Evolutionary conservation across 768 basidiomycete species (phyloP), one percentile per base, ranked within the genome.

Genomic region (Mycena polygramma): DNA sequence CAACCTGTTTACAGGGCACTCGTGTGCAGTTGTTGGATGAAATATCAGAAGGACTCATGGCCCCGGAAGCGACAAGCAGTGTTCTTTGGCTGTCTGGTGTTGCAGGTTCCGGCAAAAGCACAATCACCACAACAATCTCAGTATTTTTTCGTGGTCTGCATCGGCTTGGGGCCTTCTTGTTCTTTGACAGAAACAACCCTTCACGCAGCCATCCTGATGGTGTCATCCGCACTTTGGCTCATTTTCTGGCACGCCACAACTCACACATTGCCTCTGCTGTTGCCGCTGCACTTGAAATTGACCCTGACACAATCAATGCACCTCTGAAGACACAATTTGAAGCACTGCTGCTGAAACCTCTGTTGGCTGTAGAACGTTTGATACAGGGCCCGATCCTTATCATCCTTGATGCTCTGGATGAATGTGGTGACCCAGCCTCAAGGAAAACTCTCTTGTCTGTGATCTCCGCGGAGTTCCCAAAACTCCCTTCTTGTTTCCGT

Each of bases 351-450:
- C 36, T 55, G 51, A n/a, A 45, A 1, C 58, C 69, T 30, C 51
- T 65, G 35, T 2, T 0, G 0, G 4, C 48, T 63, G 69, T 22
- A 26, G 55, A 46, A 26, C 43, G 11, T 30, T 30, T 9, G 5
- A 64, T 39, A 41, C 35, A 41, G 36, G 74, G 71, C 8, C 66
- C 71, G 1, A 63, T 75, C 35, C 60, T 77, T 20, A 58, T 77
- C 55, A 63, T 77, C 24, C 24, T 77, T 36, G 77, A 77, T 66
- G 77, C 73, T 36, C 60, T 77, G 1, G 77, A 77, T 60, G 77
- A 76, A 68, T 76, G 76, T 41, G 76, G 74, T 14, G 60, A 69
- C 2, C 30, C 20, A 7, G 2, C 5, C 4, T 69, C 72, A 30
- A 57, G 76, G 20, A 53, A 49, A 7, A 57, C 59, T 4, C 62